Conservation (phyloP, 1,284 basidiomycete genomes). For the Ceratobasidium sp. region DNA sequence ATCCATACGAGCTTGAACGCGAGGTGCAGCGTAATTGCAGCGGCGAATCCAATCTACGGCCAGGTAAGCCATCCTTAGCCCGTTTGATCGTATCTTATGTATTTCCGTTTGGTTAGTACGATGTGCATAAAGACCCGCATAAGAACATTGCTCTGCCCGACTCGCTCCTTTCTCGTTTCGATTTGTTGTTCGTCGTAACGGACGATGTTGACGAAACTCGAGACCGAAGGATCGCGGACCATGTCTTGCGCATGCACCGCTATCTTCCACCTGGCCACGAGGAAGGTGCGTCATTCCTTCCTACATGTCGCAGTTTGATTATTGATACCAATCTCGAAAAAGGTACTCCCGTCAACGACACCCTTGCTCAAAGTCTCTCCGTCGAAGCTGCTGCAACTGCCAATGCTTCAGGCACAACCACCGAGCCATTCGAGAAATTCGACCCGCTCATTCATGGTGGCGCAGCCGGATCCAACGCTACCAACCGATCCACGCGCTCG, state of each 20-base stretch:
- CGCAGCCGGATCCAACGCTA: constrained; percentile 60
- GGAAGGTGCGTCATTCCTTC: constrained; percentile 74
- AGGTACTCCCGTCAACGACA: constrained; percentile 84
- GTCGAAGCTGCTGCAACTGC: constrained; percentile 79
- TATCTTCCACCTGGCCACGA: constrained; percentile 97
- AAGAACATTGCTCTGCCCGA: constrained; percentile 99
- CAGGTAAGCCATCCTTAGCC: constrained; percentile 70
- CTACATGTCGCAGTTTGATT: not conserved
- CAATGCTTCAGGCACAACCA: constrained; percentile 63
- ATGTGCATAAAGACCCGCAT: constrained; percentile 99
- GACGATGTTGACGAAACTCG: constrained; percentile 97
- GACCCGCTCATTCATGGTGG: constrained; percentile 96
- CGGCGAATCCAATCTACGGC: constrained; percentile 99
- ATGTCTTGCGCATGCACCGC: constrained; percentile 97
- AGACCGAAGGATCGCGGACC: constrained; percentile 96
- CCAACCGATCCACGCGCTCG: constrained; percentile 42
- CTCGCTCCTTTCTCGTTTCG: constrained; percentile 98
- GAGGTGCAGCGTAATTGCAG: constrained; percentile 96
- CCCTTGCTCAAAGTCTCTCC: constrained; percentile 86
- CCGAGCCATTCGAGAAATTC: constrained; percentile 94
- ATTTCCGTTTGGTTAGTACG: constrained; percentile 76
- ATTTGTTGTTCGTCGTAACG: constrained; percentile 97
- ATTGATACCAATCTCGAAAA: not conserved
- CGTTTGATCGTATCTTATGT: constrained; percentile 25
- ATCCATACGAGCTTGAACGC: constrained; percentile 99